Evolutionary conservation across 2,329 filamentous ascomycete genomes (phyloP), one percentile per base, ranked within the genome.

Genomic region (Blastomyces gilchristii): DNA sequence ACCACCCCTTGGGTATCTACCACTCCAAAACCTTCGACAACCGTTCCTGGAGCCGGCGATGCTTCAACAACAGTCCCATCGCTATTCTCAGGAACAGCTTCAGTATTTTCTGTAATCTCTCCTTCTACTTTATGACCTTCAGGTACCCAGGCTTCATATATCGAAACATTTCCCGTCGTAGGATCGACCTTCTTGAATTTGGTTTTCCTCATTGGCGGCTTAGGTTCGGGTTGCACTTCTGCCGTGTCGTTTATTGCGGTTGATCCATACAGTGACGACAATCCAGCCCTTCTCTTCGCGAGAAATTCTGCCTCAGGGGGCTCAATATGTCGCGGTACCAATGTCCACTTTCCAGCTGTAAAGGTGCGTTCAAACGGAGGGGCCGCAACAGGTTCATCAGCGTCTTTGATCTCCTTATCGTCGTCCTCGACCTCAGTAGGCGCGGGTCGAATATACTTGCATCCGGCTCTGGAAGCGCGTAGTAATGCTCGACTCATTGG

Each of bases 401-500:
- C 69, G 43, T 75, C 74, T n/a, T 70, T 71, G 6, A 60, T 61
- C 52, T 74, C 72, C 37, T 74, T 73, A 25, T 76, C 75, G n/a
- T 73, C 73, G 7, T 75, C 72, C 18, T 76, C 71, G 54, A 64
- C 64, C 31, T 70, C 70, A 60, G 69, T 73, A 61, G 61, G 83
- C 14, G 82, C 81, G 41, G 86, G 85, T 18, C 87, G 84, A 74
- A 95, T 92, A 70, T 89, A 91, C 14, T 90, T 79, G 62, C 83
- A 83, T 6, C 89, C 89, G 25, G 89, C 90, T 64, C 92, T 85
- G 58, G 91, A 90, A 47, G 89, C 88, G 63, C 89, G 87, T 16
- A 97, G 81, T 5, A 97, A 82, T 67, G 92, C 89, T 70, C 94
- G 89, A 61, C 88, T 93, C 73, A 91, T 88, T 0, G 87, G 83